These are phyloP conservation scores for Kalmusia sp. DNA, from an alignment of 2,329 filamentous ascomycete species.

Conservation along the genomic window DNA sequence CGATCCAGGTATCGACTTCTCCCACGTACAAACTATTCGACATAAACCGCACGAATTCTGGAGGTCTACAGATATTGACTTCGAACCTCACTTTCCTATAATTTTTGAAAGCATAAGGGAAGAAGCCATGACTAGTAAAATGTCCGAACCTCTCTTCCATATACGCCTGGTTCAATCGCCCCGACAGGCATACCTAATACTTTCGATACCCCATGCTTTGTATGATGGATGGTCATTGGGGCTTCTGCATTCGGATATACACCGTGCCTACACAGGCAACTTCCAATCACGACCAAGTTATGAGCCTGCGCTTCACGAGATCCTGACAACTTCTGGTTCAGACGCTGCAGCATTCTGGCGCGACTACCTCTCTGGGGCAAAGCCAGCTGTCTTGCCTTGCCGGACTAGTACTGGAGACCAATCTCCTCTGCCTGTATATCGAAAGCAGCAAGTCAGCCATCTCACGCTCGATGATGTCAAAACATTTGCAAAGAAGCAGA, in stretches of 20 bases:
- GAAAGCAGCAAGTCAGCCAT: conserved; percentile 56
- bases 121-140: conserved; percentile 32
- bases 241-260: conserved; percentile 75
- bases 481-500: conserved; percentile 68
- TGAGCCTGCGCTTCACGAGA: conserved; percentile 61
- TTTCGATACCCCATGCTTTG: conserved; percentile 84
- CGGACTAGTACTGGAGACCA: conserved; percentile 1
- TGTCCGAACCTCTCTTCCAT: conserved; percentile 29
- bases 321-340: conserved; percentile 56
- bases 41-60: conserved; percentile 43
- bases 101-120: conserved; percentile 44
- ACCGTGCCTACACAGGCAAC: conserved; percentile 65
- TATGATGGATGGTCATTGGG: conserved; percentile 89
- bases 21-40: conserved; percentile 65
- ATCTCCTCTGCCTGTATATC: conserved; percentile 40
- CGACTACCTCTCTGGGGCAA: conserved; percentile 65
- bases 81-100: conserved; percentile 34
- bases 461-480: conserved; percentile 54
- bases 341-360: conserved; percentile 73
- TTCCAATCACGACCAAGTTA: conserved; percentile 56
- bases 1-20: conserved; percentile 61
- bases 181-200: conserved; percentile 52
- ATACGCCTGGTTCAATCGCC: conserved; percentile 48
- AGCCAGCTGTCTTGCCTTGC: conserved; percentile 49
- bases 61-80: conserved; percentile 25